phyloP scores from a whole-genome alignment of 371 early-diverging fungal species.

The Rozella allomycis region DNA sequence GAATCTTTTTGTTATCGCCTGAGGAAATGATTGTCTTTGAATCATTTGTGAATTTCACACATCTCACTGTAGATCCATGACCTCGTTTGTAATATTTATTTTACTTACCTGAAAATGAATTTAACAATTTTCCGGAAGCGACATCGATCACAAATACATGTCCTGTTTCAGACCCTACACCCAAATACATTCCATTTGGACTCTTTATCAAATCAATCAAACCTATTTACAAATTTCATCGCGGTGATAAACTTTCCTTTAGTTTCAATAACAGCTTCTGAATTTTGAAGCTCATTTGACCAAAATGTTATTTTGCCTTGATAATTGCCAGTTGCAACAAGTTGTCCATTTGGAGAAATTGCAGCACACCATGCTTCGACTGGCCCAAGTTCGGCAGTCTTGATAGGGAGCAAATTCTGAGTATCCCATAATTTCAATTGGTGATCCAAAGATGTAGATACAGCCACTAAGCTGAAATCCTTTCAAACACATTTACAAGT shows the following conservation, averaged over 20 bases:
- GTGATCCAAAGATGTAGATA: slow-evolving; percentile 53
- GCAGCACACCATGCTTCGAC: slow-evolving; percentile 53
- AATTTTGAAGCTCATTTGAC: slow-evolving; percentile 37
- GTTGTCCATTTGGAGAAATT: slow-evolving; percentile 45
- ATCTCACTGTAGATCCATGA: slow-evolving; percentile 48
- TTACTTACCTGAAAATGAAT: slow-evolving; percentile 31
- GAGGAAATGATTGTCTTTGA: slow-evolving; percentile 43
- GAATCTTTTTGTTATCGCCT: slow-evolving; percentile 55
- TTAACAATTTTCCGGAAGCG: slow-evolving; percentile 38
- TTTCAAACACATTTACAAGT: no score
- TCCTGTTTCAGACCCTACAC: slow-evolving; percentile 53
- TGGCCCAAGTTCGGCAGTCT: slow-evolving; percentile 40
- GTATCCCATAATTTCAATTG: slow-evolving; percentile 59
- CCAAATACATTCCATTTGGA: slow-evolving; percentile 49
- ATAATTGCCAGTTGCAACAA: slow-evolving; percentile 47
- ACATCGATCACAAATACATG: slow-evolving; percentile 46
- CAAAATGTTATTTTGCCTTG: slow-evolving; percentile 44
- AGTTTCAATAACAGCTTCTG: slow-evolving; percentile 34
- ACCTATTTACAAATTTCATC: slow-evolving; percentile 37
- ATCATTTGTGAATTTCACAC: slow-evolving; percentile 47
- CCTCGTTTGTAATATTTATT: slow-evolving; percentile 13
- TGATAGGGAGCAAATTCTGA: slow-evolving; percentile 17
- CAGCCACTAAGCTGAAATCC: slow-evolving; percentile 37
- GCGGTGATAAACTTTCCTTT: slow-evolving; percentile 50
- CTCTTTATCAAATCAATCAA: slow-evolving; percentile 18